Conservation (phyloP, 306 rosid genomes). For the Citrullus mucosospermus region DNA sequence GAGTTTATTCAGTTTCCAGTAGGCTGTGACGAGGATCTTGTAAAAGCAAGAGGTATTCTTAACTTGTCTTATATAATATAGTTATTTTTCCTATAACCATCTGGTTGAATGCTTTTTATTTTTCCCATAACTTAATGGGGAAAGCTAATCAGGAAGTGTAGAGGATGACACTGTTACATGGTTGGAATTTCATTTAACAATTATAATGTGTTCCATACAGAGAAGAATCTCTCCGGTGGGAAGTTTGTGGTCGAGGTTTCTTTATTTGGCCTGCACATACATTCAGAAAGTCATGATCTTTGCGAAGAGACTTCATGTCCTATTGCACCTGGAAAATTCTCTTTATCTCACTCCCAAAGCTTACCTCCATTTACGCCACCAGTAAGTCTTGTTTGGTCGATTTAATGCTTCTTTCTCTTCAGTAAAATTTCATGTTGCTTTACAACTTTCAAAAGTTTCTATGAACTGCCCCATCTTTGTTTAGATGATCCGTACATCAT, state of each 20-base stretch:
- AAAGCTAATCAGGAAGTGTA: background rate
- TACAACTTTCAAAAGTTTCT: background rate
- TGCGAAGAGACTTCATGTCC: conserved; percentile 51
- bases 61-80: background rate
- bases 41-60: background rate
- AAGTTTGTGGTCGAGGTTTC: conserved; percentile 52
- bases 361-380: conserved; percentile 68
- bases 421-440: background rate
- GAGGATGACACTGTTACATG: background rate
- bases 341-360: conserved; percentile 59
- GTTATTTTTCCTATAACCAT: background rate
- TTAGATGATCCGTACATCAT: background rate
- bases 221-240: conserved; percentile 41
- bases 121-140: background rate
- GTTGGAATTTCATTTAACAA: background rate
- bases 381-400: conserved; percentile 30
- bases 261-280: conserved; percentile 52
- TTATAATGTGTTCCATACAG: conserved; percentile 16
- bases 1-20: background rate
- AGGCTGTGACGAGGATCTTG: background rate
- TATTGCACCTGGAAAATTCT: conserved; percentile 41
- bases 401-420: background rate
- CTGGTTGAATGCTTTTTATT: background rate
- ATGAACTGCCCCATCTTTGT: background rate
- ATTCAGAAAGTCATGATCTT: conserved; percentile 44